A percentile compares a stretch with the other conserved stretches of the same genome.
These are phyloP conservation scores for Rhodotorula sphaerocarpa DNA, from an alignment of 768 basidiomycete genomes.

Conservation along the genomic window DNA sequence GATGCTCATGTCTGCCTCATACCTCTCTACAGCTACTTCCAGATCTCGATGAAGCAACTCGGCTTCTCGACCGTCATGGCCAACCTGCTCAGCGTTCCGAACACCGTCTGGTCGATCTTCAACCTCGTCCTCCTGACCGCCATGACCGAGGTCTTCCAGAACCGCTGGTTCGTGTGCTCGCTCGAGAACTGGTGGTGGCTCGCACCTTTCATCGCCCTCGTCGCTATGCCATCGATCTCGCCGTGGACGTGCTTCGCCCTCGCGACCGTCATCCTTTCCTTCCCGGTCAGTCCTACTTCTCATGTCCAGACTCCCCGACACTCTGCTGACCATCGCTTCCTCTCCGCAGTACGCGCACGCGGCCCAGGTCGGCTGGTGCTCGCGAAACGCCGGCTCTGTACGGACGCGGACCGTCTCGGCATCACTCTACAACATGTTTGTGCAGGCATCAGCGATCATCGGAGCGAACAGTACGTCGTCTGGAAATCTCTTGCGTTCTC, in stretches of 20 bases:
- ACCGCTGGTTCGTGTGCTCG: constrained; percentile 34
- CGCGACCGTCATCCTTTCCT: constrained; percentile 36
- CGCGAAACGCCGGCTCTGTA: constrained; percentile 41
- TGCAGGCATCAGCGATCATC: constrained; percentile 23
- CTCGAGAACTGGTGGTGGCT: constrained; percentile 43
- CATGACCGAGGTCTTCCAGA: constrained; percentile 34
- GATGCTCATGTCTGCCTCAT: constrained; percentile 29
- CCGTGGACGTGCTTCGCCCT: neutral
- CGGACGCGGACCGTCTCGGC: constrained; percentile 43
- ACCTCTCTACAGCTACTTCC: constrained; percentile 40
- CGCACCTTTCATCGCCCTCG: neutral
- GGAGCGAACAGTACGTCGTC: neutral
- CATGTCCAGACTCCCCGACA: neutral
- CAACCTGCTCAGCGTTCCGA: constrained; percentile 42
- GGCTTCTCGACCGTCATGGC: constrained; percentile 42
- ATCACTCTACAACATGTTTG: constrained; percentile 42
- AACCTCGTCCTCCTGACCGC: constrained; percentile 36
- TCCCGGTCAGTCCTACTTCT: constrained; percentile 40
- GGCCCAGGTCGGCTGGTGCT: constrained; percentile 43
- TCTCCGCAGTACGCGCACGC: constrained; percentile 30
- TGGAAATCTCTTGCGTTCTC: neutral
- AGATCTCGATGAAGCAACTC: constrained; percentile 31
- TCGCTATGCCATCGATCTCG: neutral
- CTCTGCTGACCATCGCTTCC: neutral
- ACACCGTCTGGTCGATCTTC: constrained; percentile 40